These are phyloP conservation scores for Talaromyces amestolkiae DNA, from an alignment of 2,329 filamentous ascomycete species.

Conservation along the genomic window DNA sequence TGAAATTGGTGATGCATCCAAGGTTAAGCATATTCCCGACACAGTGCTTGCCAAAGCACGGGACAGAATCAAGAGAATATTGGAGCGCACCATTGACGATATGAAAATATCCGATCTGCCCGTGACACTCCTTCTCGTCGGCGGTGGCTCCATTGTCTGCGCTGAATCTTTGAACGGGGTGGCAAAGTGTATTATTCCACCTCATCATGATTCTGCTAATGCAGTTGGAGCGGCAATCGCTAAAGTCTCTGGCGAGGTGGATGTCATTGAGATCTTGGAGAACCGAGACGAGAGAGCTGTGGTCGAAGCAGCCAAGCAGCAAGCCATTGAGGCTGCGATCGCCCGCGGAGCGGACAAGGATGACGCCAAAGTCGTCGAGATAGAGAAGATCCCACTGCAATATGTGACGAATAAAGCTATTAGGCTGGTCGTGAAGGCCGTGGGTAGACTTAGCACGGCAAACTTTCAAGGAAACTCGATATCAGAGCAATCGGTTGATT, in stretches of 20 bases:
- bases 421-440: slow-evolving; percentile 38
- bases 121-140: slow-evolving; percentile 56
- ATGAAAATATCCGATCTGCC: slow-evolving; percentile 57
- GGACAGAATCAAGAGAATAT: slow-evolving; percentile 44
- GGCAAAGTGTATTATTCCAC: slow-evolving; percentile 51
- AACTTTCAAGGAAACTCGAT: neutral
- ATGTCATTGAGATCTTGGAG: slow-evolving; percentile 51
- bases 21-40: slow-evolving; percentile 23
- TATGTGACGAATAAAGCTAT: slow-evolving; percentile 36
- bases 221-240: slow-evolving; percentile 61
- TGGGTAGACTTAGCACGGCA: slow-evolving; percentile 36
- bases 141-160: slow-evolving; percentile 56
- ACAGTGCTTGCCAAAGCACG: slow-evolving; percentile 26
- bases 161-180: slow-evolving; percentile 51
- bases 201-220: slow-evolving; percentile 57
- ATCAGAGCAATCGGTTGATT: neutral
- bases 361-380: slow-evolving; percentile 44
- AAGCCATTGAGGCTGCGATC: slow-evolving; percentile 26
- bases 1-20: slow-evolving; percentile 27
- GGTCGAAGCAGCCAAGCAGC: slow-evolving; percentile 25
- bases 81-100: slow-evolving; percentile 54
- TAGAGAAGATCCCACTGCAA: slow-evolving; percentile 42
- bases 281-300: slow-evolving; percentile 26
- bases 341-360: slow-evolving; percentile 26
- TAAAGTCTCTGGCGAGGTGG: slow-evolving; percentile 54